A percentile compares a stretch with the other conserved stretches of the same genome.
Conservation (phyloP, 2,329 filamentous ascomycete genomes). For the Rhytidhysteron rufulum region DNA sequence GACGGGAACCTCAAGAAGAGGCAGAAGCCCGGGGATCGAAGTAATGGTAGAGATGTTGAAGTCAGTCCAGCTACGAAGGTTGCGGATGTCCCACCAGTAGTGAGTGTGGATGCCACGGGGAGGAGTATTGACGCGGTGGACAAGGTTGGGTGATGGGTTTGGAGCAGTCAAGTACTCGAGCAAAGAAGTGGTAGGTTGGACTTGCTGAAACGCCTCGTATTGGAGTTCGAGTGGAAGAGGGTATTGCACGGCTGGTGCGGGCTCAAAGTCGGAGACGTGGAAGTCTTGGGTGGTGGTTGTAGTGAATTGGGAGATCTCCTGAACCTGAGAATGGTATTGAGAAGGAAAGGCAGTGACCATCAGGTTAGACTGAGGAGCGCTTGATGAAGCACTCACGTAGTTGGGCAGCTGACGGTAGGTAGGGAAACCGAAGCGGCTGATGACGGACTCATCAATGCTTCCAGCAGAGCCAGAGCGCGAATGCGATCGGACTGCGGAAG, state of each 20-base stretch:
- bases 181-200: conserved; percentile 60
- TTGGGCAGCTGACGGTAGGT: conserved; percentile 73
- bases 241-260: conserved; percentile 42
- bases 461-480: conserved; percentile 56
- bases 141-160: conserved; percentile 79
- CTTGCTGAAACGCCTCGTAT: conserved; percentile 33
- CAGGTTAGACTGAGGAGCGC: conserved; percentile 32
- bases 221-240: conserved; percentile 38
- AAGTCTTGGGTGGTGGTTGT: conserved; percentile 21
- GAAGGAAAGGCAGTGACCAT: conserved; percentile 37
- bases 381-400: conserved; percentile 45
- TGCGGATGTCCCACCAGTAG: conserved; percentile 96
- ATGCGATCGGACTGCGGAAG: conserved; percentile 22
- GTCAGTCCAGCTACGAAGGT: conserved; percentile 75
- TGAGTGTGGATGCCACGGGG: conserved; percentile 69
- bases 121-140: conserved; percentile 71
- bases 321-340: conserved; percentile 23
- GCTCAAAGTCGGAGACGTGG: conserved; percentile 31
- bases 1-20: conserved; percentile 63
- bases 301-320: conserved; percentile 30
- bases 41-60: conserved; percentile 73
- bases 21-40: conserved; percentile 66
- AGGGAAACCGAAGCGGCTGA: conserved; percentile 75
- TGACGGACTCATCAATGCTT: conserved; percentile 61
- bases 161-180: conserved; percentile 72